phyloP scores from a whole-genome alignment of 2,329 filamentous ascomycete species.

The Nemania sp. region DNA sequence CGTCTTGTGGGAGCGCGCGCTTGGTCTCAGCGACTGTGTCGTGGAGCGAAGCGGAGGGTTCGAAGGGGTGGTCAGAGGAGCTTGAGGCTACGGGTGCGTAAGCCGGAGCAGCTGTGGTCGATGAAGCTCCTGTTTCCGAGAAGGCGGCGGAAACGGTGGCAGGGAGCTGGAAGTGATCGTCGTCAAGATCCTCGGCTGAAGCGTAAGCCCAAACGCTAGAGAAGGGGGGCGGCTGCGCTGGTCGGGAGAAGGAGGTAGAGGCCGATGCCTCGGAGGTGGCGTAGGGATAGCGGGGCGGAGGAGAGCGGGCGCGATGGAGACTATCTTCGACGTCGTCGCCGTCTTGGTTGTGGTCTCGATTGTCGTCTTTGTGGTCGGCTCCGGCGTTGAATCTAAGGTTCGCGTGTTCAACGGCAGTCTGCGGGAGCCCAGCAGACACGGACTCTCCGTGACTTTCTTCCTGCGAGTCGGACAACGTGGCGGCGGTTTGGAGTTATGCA shows the following conservation, averaged over 20 bases:
- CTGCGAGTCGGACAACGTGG: conserved; percentile 63
- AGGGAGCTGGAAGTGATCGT: conserved; percentile 49
- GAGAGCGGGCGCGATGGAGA: conserved; percentile 59
- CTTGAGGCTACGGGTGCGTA: conserved; percentile 62
- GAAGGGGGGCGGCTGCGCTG: conserved; percentile 67
- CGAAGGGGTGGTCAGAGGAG: conserved; percentile 54
- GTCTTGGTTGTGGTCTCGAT: neutral
- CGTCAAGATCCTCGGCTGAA: conserved; percentile 47
- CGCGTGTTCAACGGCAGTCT: conserved; percentile 43
- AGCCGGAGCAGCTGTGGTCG: conserved; percentile 64
- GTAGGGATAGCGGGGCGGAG: conserved; percentile 73
- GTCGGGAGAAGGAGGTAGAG: conserved; percentile 56
- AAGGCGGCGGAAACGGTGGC: conserved; percentile 42
- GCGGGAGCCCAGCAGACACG: conserved; percentile 56
- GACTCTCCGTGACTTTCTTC: conserved; percentile 59
- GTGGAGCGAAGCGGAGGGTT: conserved; percentile 56
- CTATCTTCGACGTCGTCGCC: conserved; percentile 39
- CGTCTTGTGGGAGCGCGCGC: conserved; percentile 83
- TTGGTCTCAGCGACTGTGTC: conserved; percentile 80
- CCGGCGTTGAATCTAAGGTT: conserved; percentile 44
- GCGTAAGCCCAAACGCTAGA: conserved; percentile 67
- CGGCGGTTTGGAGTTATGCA: conserved; percentile 45
- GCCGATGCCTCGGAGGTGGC: conserved; percentile 66
- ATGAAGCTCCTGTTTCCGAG: conserved; percentile 51
- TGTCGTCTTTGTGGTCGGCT: conserved; percentile 46